Conservation (phyloP, 2,329 filamentous ascomycete genomes). For the Diplodia intermedia region DNA sequence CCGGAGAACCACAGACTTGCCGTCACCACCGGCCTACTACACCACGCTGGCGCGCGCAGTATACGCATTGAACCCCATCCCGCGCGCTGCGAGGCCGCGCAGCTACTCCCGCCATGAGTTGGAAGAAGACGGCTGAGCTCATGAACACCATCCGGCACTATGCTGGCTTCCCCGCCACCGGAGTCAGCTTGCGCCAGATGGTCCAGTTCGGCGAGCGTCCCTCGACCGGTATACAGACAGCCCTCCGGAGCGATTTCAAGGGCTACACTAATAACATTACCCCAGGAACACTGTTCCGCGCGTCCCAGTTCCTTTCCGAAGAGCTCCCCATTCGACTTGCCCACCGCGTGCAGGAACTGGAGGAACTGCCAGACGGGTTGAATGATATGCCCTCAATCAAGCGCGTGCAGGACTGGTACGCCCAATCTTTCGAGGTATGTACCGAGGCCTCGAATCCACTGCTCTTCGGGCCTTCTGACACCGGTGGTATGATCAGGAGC, state of each 20-base stretch:
- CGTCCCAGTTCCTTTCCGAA: conserved; percentile 97
- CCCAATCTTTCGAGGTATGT: conserved; percentile 95
- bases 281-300: conserved; percentile 87
- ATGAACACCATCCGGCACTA: conserved; percentile 98
- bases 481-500: conserved; percentile 68
- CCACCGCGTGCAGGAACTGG: conserved; percentile 93
- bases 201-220: conserved; percentile 97
- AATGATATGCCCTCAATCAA: conserved; percentile 98
- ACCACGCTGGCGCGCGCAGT: conserved; percentile 8
- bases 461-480: conserved; percentile 37
- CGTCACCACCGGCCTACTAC: conserved; percentile 1
- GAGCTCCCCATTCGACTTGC: conserved; percentile 96
- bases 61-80: conserved; percentile 26
- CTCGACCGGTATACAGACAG: conserved; percentile 61
- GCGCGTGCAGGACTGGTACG: conserved; percentile 97
- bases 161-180: conserved; percentile 94
- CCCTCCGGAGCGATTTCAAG: neutral
- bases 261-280: neutral
- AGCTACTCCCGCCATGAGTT: conserved; percentile 73
- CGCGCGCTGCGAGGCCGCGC: conserved; percentile 40
- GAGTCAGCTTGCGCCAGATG: conserved; percentile 92
- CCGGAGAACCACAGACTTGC: neutral
- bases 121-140: conserved; percentile 87
- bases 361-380: conserved; percentile 89
- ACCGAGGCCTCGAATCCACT: neutral